Percentiles rank a stretch among this genome's conserved stretches.
These are phyloP conservation scores for Argentina anserina DNA, from an alignment of 306 rosid genomes.

Conservation along the genomic window DNA sequence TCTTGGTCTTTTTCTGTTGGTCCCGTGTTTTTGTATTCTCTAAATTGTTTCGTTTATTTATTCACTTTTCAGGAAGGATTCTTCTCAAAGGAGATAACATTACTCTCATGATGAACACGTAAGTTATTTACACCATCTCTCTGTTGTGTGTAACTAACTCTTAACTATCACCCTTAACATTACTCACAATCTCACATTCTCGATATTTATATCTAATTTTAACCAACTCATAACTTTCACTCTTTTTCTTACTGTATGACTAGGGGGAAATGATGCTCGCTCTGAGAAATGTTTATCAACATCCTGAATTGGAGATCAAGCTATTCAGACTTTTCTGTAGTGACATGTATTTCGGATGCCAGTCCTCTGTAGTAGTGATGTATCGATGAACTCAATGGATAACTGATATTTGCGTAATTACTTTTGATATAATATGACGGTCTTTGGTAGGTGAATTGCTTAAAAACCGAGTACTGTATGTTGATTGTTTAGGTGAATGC, in stretches of 20 bases:
- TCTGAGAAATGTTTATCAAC: not conserved
- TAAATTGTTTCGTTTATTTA: slow-evolving; percentile 13
- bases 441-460: not conserved
- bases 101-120: slow-evolving; percentile 86
- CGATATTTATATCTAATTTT: too few species aligned
- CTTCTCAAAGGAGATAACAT: slow-evolving; percentile 91
- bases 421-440: not conserved
- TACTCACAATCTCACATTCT: too few species aligned
- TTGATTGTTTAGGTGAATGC: not conserved
- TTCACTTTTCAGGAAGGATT: slow-evolving; percentile 57
- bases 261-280: slow-evolving; percentile 63
- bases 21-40: not conserved
- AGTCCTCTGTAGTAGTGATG: not conserved
- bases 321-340: not conserved
- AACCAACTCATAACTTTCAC: not conserved
- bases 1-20: slow-evolving; percentile 12
- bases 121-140: slow-evolving; percentile 34
- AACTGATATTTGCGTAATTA: not conserved
- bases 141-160: too few species aligned
- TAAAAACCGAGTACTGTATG: too few species aligned
- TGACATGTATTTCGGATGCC: not conserved
- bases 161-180: not conserved
- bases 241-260: not conserved
- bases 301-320: slow-evolving; percentile 6
- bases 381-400: too few species aligned